phyloP scores from a whole-genome alignment of 2,329 filamentous ascomycete genomes.

The Exserohilum rostratum region DNA sequence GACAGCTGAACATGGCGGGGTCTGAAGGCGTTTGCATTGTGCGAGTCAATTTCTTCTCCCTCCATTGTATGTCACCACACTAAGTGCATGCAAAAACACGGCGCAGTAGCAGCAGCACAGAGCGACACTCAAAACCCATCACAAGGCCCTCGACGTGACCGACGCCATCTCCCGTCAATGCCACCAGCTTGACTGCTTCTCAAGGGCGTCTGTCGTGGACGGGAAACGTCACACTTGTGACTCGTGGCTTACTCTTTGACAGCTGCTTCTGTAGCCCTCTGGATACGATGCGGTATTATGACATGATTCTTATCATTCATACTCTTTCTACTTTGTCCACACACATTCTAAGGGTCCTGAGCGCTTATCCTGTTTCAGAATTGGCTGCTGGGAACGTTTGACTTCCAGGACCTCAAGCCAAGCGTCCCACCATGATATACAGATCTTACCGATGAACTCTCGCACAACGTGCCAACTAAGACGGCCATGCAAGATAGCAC shows the following conservation, averaged over 20 bases:
- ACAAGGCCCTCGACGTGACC: background rate
- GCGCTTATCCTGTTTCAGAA: background rate
- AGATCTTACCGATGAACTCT: too few relatives aligned
- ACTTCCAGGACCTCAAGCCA: too few relatives aligned
- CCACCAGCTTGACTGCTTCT: background rate
- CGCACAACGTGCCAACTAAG: too few relatives aligned
- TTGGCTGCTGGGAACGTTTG: background rate
- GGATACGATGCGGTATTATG: background rate
- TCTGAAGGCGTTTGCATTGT: background rate
- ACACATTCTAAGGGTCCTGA: background rate
- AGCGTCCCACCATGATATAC: too few relatives aligned
- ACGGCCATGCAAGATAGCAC: too few relatives aligned
- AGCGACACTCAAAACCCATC: background rate
- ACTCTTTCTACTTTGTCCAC: background rate
- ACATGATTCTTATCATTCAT: background rate
- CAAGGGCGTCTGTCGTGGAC: background rate
- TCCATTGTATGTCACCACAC: background rate
- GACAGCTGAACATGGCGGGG: background rate
- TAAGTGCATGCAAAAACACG: background rate
- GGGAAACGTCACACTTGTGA: conserved; percentile 12
- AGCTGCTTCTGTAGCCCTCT: background rate
- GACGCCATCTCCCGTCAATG: background rate
- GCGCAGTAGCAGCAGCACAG: background rate
- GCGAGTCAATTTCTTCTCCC: background rate
- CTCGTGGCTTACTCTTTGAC: conserved; percentile 8